Percentiles rank a stretch among this genome's conserved stretches.
These are phyloP conservation scores for Melastoma malabathricum DNA, from an alignment of 345 rosid genomes.

Conservation along the genomic window DNA sequence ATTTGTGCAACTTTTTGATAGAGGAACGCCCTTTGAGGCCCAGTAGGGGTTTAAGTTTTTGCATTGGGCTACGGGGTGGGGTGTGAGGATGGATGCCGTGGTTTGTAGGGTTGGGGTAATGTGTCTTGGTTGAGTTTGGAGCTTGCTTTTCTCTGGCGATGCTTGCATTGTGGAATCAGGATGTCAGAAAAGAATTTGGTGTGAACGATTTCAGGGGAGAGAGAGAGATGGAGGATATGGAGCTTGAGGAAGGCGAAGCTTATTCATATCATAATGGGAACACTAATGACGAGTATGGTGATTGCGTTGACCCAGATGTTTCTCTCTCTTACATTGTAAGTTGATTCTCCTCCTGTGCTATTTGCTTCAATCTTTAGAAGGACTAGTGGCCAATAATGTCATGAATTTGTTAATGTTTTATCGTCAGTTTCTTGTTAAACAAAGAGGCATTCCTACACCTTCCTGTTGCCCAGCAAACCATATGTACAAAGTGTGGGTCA, in stretches of 20 bases:
- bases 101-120: neutral
- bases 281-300: conserved; percentile 1
- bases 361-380: too few relatives aligned
- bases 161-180: neutral
- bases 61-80: too few relatives aligned
- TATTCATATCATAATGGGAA: conserved; percentile 1
- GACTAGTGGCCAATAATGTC: too few relatives aligned
- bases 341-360: neutral
- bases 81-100: neutral
- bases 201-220: conserved; percentile 2
- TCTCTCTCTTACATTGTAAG: conserved; percentile 12
- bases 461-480: too few relatives aligned
- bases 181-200: conserved; percentile 4
- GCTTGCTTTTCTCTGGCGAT: neutral
- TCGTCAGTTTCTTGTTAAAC: too few relatives aligned
- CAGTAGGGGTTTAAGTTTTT: too few relatives aligned
- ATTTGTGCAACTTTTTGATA: too few relatives aligned
- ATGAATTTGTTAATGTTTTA: too few relatives aligned
- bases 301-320: conserved; percentile 9
- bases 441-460: too few relatives aligned
- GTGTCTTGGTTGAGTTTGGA: neutral
- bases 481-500: too few relatives aligned
- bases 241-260: conserved; percentile 18
- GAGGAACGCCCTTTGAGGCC: too few relatives aligned
- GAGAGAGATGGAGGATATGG: conserved; percentile 8